A percentile compares a stretch with the other conserved stretches of the same genome.
Evolutionary conservation across 176 grass and related monocot species (phyloP).

Genomic region (maize (Zea mays)): Zm-B73-REFERENCE-NAM-5.0 NC_050096.1:12192001-12192500

Average conservation of each 20-base stretch:
- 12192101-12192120: slow-evolving; percentile 26
- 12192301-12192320: background rate
- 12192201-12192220: background rate
- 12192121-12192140: slow-evolving; percentile 18
- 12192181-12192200: background rate
- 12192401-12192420: too few species aligned
- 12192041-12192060: slow-evolving; percentile 24
- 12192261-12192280: background rate
- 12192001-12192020: slow-evolving; percentile 40
- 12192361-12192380: too few species aligned
- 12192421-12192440: too few species aligned
- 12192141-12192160: background rate
- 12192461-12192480: too few species aligned
- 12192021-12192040: slow-evolving; percentile 31
- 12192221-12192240: background rate
- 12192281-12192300: background rate
- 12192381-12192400: too few species aligned
- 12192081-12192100: slow-evolving; percentile 41
- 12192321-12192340: background rate
- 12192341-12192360: background rate
- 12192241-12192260: background rate
- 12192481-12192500: too few species aligned
- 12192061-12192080: slow-evolving; percentile 36
- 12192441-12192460: too few species aligned
- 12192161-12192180: background rate